Evolutionary conservation across 306 rosid genomes (phyloP), one percentile per base, ranked within the genome.

Genomic region (Senna siamea): DNA sequence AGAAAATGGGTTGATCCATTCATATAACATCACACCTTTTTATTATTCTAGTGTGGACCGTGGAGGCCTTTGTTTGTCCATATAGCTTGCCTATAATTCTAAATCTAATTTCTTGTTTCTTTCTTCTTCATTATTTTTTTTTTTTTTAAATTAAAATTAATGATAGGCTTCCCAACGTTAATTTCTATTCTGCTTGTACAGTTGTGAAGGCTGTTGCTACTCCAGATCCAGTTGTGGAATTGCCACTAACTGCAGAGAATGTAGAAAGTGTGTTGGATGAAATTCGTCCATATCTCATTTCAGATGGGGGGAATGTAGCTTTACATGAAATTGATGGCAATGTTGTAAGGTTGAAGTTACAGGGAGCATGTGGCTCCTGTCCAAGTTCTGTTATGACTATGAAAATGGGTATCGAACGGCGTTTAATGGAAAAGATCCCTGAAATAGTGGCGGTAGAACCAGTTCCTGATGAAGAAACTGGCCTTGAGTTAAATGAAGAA

Each of bases 361-460:
- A 94, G 80, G 99, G 99, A 74, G 99, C 99, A 13, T 94, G 97
- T 64, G 99, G 99, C 5, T 94, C 99, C 0, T 94, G 98, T 72
- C 98, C 98, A 0, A 92, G 97, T 75, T 84, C 97, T 69, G 96
- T 91, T 77, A 88, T 58, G 70, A 94, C 98, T 5, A 94, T 94
- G 98, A 94, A 94, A 81, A 15, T 94, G 98, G 98, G 98, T 51
- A 89, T 94, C 50, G 98, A 94, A 78, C 93, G 90, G 19, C 89
- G 93, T 9, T 80, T 94, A 59, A 94, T 94, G 98, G 98, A 94
- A 78, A 94, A 88, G 79, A 89, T 94, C 47, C 98, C 98, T 38
- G 97, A 89, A 82, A 84, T 94, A 50, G 96, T 92, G 26, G 99
- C 96, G 17, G 95, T 94, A 53, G 99, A 94, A 83, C 93, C 96